These are phyloP conservation scores for Ustilago trichophora DNA, from an alignment of 1,284 basidiomycete species.

Conservation along the genomic window DNA sequence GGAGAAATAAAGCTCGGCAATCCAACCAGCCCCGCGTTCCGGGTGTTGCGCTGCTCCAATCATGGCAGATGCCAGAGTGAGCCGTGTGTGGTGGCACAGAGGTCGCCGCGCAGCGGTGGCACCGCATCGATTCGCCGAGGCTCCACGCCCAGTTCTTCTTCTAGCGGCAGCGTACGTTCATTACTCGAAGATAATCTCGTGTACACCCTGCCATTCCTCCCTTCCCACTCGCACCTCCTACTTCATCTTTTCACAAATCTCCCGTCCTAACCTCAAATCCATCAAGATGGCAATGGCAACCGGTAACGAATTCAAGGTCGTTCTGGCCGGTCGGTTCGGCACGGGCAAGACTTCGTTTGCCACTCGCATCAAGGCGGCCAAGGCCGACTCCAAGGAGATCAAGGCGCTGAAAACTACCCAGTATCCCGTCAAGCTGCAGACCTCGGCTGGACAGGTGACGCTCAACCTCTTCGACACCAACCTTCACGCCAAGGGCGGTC, in stretches of 20 bases:
- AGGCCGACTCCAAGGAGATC: conserved; percentile 38
- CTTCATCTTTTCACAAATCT: too few relatives aligned
- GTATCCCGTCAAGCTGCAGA: conserved; percentile 39
- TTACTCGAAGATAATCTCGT: too few relatives aligned
- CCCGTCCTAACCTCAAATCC: background rate
- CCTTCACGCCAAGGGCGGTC: conserved; percentile 46
- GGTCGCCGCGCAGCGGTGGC: too few relatives aligned
- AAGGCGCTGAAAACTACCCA: conserved; percentile 47
- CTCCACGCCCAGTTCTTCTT: too few relatives aligned
- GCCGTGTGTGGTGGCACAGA: too few relatives aligned
- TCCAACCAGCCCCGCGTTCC: background rate
- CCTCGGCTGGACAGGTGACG: conserved; percentile 36
- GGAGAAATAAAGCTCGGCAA: conserved; percentile 11
- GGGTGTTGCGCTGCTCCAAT: background rate
- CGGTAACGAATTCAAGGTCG: conserved; percentile 46
- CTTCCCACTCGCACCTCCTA: background rate
- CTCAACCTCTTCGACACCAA: conserved; percentile 47
- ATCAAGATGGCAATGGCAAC: conserved; percentile 21
- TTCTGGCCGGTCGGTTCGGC: conserved; percentile 45
- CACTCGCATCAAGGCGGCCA: conserved; percentile 44
- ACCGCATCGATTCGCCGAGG: background rate
- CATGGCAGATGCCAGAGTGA: too few relatives aligned
- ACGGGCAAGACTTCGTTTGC: conserved; percentile 46
- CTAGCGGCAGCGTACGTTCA: too few relatives aligned
- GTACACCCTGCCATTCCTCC: background rate